Conservation (phyloP, 2,329 filamentous ascomycete genomes). For the Sclerotinia minor region DNA sequence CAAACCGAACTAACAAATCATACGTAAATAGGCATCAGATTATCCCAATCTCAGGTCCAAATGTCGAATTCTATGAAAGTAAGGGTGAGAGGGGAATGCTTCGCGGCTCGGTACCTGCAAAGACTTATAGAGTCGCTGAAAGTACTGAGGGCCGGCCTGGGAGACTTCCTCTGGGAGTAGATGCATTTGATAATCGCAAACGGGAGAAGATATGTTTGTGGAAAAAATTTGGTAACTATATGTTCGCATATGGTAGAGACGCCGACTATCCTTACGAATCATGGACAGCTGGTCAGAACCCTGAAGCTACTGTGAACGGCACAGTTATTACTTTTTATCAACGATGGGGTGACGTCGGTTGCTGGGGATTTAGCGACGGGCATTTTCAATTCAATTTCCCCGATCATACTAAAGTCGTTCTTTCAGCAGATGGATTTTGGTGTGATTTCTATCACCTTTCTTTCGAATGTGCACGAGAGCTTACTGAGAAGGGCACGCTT, state of each 20-base stretch:
- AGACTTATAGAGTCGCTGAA: constrained; percentile 58
- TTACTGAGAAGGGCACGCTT: constrained; percentile 65
- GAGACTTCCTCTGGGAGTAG: constrained; percentile 62
- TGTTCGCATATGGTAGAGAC: constrained; percentile 72
- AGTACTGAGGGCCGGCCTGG: constrained; percentile 59
- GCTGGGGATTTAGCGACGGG: constrained; percentile 79
- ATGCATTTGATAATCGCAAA: constrained; percentile 65
- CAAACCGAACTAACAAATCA: constrained; percentile 56
- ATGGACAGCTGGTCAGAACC: constrained; percentile 40
- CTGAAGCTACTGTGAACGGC: constrained; percentile 29
- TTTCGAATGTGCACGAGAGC: constrained; percentile 65
- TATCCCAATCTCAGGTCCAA: constrained; percentile 60
- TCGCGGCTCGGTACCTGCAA: constrained; percentile 63
- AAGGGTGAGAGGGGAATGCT: constrained; percentile 63
- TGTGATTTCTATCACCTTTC: constrained; percentile 78
- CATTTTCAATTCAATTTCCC: constrained; percentile 86
- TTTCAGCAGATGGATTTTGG: constrained; percentile 72
- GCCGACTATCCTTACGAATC: constrained; percentile 56
- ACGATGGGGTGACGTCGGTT: constrained; percentile 75
- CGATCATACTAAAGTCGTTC: constrained; percentile 81
- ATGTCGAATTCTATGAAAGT: constrained; percentile 74
- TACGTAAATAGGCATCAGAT: constrained; percentile 62
- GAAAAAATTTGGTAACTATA: constrained; percentile 75
- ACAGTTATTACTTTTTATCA: constrained; percentile 79
- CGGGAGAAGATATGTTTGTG: constrained; percentile 65